phyloP scores from a whole-genome alignment of 345 rosid species.

The Citrus cavaleriei region DNA sequence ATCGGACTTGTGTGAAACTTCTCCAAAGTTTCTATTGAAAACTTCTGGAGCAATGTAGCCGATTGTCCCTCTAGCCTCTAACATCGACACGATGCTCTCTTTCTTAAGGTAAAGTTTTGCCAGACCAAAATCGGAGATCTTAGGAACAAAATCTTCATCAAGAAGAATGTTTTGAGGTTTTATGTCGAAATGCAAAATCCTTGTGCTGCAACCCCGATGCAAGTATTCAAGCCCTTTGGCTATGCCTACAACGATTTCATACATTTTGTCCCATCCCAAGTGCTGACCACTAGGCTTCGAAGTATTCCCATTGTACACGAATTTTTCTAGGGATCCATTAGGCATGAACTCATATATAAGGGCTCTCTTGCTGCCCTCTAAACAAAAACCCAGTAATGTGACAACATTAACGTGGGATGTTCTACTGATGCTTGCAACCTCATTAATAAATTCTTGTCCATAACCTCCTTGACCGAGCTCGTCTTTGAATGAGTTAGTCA shows the following conservation, averaged over 20 bases:
- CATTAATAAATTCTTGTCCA: constrained; percentile 28
- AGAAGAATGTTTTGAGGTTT: constrained; percentile 24
- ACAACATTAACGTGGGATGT: no score
- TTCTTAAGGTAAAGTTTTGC: constrained; percentile 11
- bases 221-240: constrained; percentile 33
- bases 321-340: constrained; percentile 27
- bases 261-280: constrained; percentile 18
- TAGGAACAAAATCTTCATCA: constrained; percentile 2
- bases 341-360: constrained; percentile 30
- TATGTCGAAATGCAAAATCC: constrained; percentile 34
- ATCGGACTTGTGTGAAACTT: constrained; percentile 24
- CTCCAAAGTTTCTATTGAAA: constrained; percentile 10
- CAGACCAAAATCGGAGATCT: constrained; percentile 20
- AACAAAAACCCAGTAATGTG: no score
- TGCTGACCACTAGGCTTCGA: background rate
- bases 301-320: background rate
- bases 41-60: constrained; percentile 29
- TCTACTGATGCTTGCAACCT: constrained; percentile 17
- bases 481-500: constrained; percentile 9
- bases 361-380: constrained; percentile 14
- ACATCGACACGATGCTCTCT: constrained; percentile 18
- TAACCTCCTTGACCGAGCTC: constrained; percentile 31
- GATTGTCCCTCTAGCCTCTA: constrained; percentile 1
- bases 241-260: constrained; percentile 14
- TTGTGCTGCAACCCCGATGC: constrained; percentile 29